These are phyloP conservation scores for Sanghuangporus baumii DNA, from an alignment of 1,284 basidiomycete species.

Conservation along the genomic window DNA sequence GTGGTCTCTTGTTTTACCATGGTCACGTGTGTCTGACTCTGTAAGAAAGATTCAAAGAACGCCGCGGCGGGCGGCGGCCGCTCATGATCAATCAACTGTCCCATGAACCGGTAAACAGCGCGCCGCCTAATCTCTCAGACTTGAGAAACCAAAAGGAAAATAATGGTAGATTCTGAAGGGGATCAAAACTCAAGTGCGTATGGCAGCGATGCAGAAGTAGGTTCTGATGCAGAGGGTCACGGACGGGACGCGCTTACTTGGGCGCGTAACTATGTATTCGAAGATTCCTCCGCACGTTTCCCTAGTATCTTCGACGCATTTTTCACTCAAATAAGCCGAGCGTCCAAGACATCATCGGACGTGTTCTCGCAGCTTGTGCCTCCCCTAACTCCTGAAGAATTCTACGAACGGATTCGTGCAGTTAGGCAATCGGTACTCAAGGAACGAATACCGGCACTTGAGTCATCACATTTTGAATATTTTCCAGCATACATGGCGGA, in stretches of 20 bases:
- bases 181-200: slow-evolving; percentile 1
- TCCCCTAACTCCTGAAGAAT: slow-evolving; percentile 62
- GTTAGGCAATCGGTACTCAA: slow-evolving; percentile 25
- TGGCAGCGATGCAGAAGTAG: background rate
- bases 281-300: slow-evolving; percentile 4
- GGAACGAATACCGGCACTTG: slow-evolving; percentile 27
- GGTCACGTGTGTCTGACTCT: background rate
- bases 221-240: slow-evolving; percentile 3
- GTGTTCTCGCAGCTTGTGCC: slow-evolving; percentile 69
- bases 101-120: background rate
- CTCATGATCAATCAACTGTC: background rate
- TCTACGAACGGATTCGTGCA: slow-evolving; percentile 41
- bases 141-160: background rate
- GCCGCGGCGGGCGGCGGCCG: too few species aligned
- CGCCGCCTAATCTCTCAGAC: background rate
- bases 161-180: slow-evolving; percentile 8
- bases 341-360: slow-evolving; percentile 67
- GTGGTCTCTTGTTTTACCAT: background rate
- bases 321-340: slow-evolving; percentile 61
- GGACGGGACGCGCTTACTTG: background rate
- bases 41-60: too few species aligned
- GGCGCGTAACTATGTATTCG: slow-evolving; percentile 3
- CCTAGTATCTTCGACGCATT: slow-evolving; percentile 76
- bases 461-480: slow-evolving; percentile 30
- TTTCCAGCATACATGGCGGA: slow-evolving; percentile 67